Evolutionary conservation across 495 filamentous ascomycete genomes (phyloP), one percentile per base, ranked within the genome.

Genomic region (Aspergillus funiculosus): DNA sequence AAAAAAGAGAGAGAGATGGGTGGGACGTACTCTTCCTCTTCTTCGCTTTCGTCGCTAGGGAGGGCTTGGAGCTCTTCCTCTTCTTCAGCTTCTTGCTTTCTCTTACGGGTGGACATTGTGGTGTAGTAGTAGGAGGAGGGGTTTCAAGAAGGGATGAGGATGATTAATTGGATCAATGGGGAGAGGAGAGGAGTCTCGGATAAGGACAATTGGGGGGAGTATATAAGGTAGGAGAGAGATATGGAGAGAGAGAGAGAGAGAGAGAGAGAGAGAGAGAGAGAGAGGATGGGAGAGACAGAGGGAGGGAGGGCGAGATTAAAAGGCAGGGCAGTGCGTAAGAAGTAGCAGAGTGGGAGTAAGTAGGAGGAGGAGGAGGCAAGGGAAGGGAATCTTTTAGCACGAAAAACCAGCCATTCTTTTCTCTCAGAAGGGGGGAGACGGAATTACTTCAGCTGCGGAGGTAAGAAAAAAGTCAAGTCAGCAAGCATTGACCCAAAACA

Each of bases 61-160:
- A 82, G 75, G 17, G 77, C 74, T 49, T 75, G 69, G 39, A 82
- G 71, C 62, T 82, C 73, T 48, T 73, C 72, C 51, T 76, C 74
- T 57, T 79, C 75, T 53, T 77, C 75, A 42, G 68, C 63, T 14
- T 81, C 79, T 50, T 79, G 74, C 75, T 80, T 80, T 72, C 79
- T 75, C 73, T 82, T 82, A 61, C 79, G 75, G 54, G 79, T 80
- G 10, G 77, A 74, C 77, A 81, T 80, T 26, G 8, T 25, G 15
- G 45, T 62, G n/a, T 29, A 46, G 13, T 14, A 43, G 30, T 7
- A 39, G 17, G 15, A 45, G 35, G 47, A 39, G 19, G 28, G 52
- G 37, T 25, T 28, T 48, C 41, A 47, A 54, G 46, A 24, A 40
- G 22, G 20, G n/a, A 7, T n/a, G 39, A 19, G 30, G 32, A 4